A percentile compares a stretch with the other conserved stretches of the same genome.
Evolutionary conservation across 768 basidiomycete genomes (phyloP).

Genomic region (Tylopilus felleus): DNA sequence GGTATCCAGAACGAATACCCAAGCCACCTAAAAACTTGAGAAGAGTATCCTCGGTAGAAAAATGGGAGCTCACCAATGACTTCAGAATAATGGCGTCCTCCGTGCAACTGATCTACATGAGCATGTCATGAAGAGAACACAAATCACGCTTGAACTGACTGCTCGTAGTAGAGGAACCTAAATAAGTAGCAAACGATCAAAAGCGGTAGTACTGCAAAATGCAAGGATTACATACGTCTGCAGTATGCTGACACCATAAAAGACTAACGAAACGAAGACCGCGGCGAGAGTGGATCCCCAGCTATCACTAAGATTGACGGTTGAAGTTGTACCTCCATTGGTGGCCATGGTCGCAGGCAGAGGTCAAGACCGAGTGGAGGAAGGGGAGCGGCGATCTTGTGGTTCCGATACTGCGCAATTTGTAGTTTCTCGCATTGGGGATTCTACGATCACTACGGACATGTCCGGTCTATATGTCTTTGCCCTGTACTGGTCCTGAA

Average conservation of each 20-base stretch:
- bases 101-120: conserved; percentile 13
- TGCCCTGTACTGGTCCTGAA: background rate
- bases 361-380: background rate
- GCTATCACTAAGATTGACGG: conserved; percentile 7
- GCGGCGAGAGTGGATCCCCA: conserved; percentile 26
- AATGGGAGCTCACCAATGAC: conserved; percentile 7
- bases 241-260: conserved; percentile 26
- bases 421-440: conserved; percentile 7
- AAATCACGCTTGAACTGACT: conserved; percentile 10
- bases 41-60: background rate
- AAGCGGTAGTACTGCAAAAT: background rate
- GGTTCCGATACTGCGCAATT: background rate
- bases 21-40: conserved; percentile 16
- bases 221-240: conserved; percentile 19
- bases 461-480: background rate
- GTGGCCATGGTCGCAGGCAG: conserved; percentile 10
- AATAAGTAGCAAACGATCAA: background rate
- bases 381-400: background rate
- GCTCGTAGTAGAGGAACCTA: conserved; percentile 27
- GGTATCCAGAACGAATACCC: conserved; percentile 20
- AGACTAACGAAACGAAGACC: conserved; percentile 17
- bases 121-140: background rate
- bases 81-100: conserved; percentile 14
- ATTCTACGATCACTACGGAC: conserved; percentile 12
- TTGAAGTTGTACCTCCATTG: background rate